Evolutionary conservation across 2,329 filamentous ascomycete species (phyloP).

Genomic region (Madurella fahalii): DNA sequence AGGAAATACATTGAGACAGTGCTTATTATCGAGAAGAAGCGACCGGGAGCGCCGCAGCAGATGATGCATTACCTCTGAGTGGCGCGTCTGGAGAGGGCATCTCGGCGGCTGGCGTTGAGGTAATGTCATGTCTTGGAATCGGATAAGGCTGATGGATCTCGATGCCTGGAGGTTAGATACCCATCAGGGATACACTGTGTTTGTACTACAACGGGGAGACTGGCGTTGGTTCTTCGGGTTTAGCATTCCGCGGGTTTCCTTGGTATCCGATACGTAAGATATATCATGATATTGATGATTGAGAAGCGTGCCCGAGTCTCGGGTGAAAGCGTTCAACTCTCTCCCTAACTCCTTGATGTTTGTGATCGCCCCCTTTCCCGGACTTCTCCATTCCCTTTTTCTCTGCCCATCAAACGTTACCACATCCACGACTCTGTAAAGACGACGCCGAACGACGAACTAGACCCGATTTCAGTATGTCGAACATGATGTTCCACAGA

Average conservation of each 20-base stretch:
- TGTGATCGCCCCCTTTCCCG: too few relatives aligned
- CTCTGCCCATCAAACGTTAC: too few relatives aligned
- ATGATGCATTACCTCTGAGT: constrained; percentile 25
- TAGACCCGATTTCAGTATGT: too few relatives aligned
- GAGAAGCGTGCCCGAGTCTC: neutral
- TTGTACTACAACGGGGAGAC: neutral
- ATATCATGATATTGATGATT: neutral
- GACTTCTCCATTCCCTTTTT: too few relatives aligned
- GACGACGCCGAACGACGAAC: too few relatives aligned
- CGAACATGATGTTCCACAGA: too few relatives aligned
- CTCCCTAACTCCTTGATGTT: too few relatives aligned
- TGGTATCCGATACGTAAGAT: neutral
- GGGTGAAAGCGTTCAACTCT: too few relatives aligned
- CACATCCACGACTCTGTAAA: too few relatives aligned
- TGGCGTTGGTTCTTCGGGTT: neutral
- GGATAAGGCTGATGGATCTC: neutral
- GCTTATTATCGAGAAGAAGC: constrained; percentile 29
- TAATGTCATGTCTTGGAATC: neutral
- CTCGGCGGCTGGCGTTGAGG: neutral
- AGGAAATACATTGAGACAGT: constrained; percentile 30
- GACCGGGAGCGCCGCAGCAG: constrained; percentile 23
- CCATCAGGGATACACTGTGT: neutral
- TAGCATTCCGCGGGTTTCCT: neutral
- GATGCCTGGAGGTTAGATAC: neutral
- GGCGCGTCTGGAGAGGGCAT: neutral